A percentile compares a stretch with the other conserved stretches of the same genome.
These are phyloP conservation scores for Grigorovia transvaalensis DNA, from an alignment of 805 yeast species.

Conservation along the genomic window DNA sequence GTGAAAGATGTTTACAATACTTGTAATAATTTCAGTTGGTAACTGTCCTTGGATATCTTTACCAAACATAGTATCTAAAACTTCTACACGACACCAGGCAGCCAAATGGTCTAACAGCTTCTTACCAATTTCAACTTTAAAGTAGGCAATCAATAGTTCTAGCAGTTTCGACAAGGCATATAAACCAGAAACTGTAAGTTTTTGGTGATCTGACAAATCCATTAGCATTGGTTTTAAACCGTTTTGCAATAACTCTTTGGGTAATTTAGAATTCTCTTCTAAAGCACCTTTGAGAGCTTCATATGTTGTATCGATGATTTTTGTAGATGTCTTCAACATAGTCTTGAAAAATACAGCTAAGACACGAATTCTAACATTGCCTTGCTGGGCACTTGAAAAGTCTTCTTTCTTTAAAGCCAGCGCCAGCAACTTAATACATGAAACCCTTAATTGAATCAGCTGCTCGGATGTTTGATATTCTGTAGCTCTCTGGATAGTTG, in stretches of 20 bases:
- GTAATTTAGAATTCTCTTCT: constrained; percentile 77
- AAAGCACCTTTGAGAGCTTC: constrained; percentile 75
- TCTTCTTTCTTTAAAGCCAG: constrained; percentile 79
- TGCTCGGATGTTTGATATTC: constrained; percentile 88
- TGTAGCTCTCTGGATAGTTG: constrained; percentile 73
- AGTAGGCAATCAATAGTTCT: constrained; percentile 80
- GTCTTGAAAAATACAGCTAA: constrained; percentile 93
- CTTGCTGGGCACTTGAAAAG: constrained; percentile 62
- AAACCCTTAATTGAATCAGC: constrained; percentile 75
- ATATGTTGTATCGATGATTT: constrained; percentile 89
- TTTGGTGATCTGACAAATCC: constrained; percentile 89
- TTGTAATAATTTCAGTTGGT: constrained; percentile 78
- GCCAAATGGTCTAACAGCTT: constrained; percentile 84
- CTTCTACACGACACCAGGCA: constrained; percentile 89
- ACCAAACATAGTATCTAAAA: constrained; percentile 63
- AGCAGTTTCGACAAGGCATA: constrained; percentile 83
- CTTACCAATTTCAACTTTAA: constrained; percentile 93
- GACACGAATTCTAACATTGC: constrained; percentile 72
- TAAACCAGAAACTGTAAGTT: constrained; percentile 76
- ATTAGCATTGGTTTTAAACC: constrained; percentile 92
- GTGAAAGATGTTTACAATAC: constrained; percentile 85
- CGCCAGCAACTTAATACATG: constrained; percentile 75
- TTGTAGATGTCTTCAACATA: constrained; percentile 70
- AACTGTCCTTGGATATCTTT: constrained; percentile 73
- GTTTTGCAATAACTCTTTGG: constrained; percentile 88